Evolutionary conservation across 768 basidiomycete genomes (phyloP), one percentile per base, ranked within the genome.

Genomic region (Kondoa malvinella): DNA sequence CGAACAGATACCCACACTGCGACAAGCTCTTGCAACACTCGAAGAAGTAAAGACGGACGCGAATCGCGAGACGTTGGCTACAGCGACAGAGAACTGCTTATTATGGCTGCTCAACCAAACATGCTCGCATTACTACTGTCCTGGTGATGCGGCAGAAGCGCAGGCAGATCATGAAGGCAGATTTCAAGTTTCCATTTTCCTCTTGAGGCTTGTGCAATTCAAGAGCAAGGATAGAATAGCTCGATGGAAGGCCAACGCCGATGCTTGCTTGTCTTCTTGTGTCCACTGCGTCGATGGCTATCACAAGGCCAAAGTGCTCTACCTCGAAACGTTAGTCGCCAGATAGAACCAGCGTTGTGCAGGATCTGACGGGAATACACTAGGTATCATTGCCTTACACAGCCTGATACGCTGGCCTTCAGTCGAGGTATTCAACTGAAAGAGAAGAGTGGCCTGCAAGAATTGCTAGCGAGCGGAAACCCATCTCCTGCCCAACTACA

Each of bases 211-310:
- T 34, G 31, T 69, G 40, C 66, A 59, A 32, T 69, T 33, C 69
- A 69, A 67, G 58, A 32, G 66, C 26, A 66, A 59, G 32, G 66
- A 61, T 29, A 62, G 62, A 30, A 61, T 67, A 17, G 3, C 21
- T 16, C n/a, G 34, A 3, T 67, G 67, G 69, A 56, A n/a, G 15
- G 57, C 59, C 12, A 32, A 60, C 29, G 25, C 67, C 3, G 58
- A 67, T 15, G 26, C 60, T 25, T 27, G 31, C 21, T 50, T 69
- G 30, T 40, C 27, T 8, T 4, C 30, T 26, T 69, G 69, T 26
- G 25, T n/a, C 34, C 30, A 40, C 66, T 69, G 69, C 40, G 69
- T 67, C 4, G 34, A 62, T 16, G 69, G 69, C n/a, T 69, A 65
- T 58, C 26, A 66, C n/a, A 31, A 50, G 30, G 69, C 69, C 2